phyloP scores from a whole-genome alignment of 2,329 filamentous ascomycete species.

The Dothideomycetes sp. region DNA sequence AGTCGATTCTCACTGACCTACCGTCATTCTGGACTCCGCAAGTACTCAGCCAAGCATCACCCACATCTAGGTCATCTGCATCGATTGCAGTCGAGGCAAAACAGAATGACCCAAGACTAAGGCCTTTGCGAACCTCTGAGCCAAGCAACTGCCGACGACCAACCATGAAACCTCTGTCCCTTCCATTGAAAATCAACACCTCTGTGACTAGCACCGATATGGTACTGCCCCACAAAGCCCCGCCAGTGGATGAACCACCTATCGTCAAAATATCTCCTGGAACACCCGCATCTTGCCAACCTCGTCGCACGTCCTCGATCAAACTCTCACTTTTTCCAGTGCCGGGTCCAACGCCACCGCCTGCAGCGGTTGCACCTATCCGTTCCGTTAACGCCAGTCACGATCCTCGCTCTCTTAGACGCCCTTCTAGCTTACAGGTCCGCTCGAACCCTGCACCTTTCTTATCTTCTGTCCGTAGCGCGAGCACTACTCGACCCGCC shows the following conservation, averaged over 20 bases:
- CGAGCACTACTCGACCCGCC: conserved; percentile 11
- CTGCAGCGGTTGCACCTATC: not conserved
- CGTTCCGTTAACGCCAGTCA: too few relatives aligned
- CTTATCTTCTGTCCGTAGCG: conserved; percentile 24
- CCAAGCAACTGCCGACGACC: conserved; percentile 5
- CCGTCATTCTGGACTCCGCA: not conserved
- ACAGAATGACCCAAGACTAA: not conserved
- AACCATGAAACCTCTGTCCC: conserved; percentile 16
- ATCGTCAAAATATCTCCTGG: conserved; percentile 4
- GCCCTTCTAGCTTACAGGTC: conserved; percentile 34
- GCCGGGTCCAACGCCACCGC: conserved; percentile 3
- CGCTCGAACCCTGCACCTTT: conserved; percentile 32
- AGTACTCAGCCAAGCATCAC: not conserved
- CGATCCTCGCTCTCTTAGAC: conserved; percentile 19
- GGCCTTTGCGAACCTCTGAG: not conserved
- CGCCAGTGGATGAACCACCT: conserved; percentile 1
- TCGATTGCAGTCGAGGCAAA: not conserved
- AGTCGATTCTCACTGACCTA: not conserved
- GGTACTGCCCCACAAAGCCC: not conserved
- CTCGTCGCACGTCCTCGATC: conserved; percentile 2
- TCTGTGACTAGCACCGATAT: conserved; percentile 17
- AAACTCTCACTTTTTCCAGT: conserved; percentile 15
- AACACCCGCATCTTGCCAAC: too few relatives aligned
- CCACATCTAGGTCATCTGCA: not conserved
- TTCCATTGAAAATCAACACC: conserved; percentile 24